Base-by-base conservation (phyloP, 2,329 filamentous ascomycete genomes). In the Pseudogymnoascus sp. region DNA sequence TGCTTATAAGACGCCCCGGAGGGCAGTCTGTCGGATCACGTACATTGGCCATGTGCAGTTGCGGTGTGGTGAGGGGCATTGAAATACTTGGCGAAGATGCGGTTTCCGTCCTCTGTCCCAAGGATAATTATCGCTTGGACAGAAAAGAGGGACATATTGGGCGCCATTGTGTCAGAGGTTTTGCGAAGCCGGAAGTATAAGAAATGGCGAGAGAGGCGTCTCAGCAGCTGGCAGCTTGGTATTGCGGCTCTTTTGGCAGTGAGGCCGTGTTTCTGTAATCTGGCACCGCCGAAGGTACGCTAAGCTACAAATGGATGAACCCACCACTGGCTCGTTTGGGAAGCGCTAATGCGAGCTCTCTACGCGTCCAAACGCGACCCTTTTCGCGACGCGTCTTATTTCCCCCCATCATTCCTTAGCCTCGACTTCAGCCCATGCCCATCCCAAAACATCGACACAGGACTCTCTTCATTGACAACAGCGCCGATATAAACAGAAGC, bases 81-180 rank as follows among this genome's bases (percentile, higher is more conserved):
- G 81, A 93, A 96, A 84, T 96, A 96, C 81, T 97, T 97, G 72
- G 92, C 85, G 74, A 96, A 91, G 78, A 97, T 90, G 75, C 93
- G 86, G 64, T 89, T 89, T 72, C 90, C 90, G 75, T 97, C 93
- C 77, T 96, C 91, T 64, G 87, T 87, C 71, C 88, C 85, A 73
- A 92, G 86, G 69, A 92, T 85, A 68, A 91, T 81, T 74, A 92
- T 82, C 72, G 89, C 89, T 74, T 89, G 88, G 72, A 92, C 82
- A 70, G 86, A 85, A 78, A 88, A 88, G 47, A 92, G 82, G 65
- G 87, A 88, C 78, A 91, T 85, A 77, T 85, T 84, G 66, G 87
- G 86, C 68, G 87, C 83, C 88, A 92, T 91, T 17, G 33, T 59
- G 57, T 37, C 17, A 17, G 47, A 54, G 29, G 9, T 54, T 54